phyloP scores from a whole-genome alignment of 768 basidiomycete genomes.

The Suillus luteus region DNA sequence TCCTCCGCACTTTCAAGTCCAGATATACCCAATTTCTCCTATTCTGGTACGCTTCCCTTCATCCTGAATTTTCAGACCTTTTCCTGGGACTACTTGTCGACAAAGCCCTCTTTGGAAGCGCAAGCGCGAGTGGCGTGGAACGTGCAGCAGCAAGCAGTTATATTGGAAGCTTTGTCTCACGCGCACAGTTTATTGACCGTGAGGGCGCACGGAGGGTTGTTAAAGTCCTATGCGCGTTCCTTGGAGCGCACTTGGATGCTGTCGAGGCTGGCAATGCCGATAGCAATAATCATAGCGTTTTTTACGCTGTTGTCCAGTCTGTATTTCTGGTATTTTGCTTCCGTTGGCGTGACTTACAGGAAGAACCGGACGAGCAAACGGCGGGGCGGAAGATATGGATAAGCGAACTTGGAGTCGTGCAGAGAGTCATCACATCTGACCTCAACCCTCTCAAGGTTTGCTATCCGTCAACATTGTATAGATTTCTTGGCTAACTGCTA shows the following conservation, averaged over 20 bases:
- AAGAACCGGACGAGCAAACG: conserved; percentile 58
- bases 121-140: conserved; percentile 53
- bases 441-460: conserved; percentile 88
- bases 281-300: conserved; percentile 62
- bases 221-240: conserved; percentile 82
- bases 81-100: conserved; percentile 96
- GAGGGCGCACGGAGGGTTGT: conserved; percentile 74
- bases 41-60: conserved; percentile 93
- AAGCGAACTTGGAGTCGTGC: conserved; percentile 72
- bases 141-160: conserved; percentile 94
- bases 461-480: neutral
- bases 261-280: conserved; percentile 39
- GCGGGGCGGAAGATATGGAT: conserved; percentile 77
- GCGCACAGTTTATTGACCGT: conserved; percentile 83
- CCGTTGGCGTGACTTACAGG: conserved; percentile 86
- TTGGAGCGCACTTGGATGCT: conserved; percentile 76
- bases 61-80: conserved; percentile 85
- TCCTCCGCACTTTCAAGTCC: conserved; percentile 94
- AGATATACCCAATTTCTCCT: conserved; percentile 96
- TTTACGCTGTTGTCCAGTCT: conserved; percentile 91
- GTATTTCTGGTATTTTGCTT: conserved; percentile 98
- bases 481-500: neutral
- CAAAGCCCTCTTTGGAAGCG: conserved; percentile 68
- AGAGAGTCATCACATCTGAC: conserved; percentile 75
- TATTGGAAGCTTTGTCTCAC: conserved; percentile 88